Evolutionary conservation across 2,329 filamentous ascomycete species (phyloP).

Genomic region (Phialocephala sp.): DNA sequence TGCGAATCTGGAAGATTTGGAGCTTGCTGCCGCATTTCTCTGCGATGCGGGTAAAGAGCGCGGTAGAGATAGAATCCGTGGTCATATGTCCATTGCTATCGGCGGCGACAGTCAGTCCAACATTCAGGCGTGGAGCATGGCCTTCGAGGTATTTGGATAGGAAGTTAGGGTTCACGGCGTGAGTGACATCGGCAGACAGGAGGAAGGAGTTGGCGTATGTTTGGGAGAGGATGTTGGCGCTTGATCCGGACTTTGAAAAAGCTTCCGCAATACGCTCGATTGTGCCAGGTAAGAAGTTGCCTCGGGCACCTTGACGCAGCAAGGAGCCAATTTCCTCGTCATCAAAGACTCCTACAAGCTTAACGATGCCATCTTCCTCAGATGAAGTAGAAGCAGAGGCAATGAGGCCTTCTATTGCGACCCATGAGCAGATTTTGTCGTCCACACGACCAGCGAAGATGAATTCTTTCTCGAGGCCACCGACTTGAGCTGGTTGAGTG

Average conservation of each 20-base stretch:
- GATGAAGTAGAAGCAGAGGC: conserved; percentile 64
- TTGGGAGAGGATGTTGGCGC: conserved; percentile 71
- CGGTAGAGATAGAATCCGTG: conserved; percentile 84
- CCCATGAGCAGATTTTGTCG: conserved; percentile 96
- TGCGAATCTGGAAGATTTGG: conserved; percentile 93
- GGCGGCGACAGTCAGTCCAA: conserved; percentile 78
- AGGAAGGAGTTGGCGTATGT: conserved; percentile 94
- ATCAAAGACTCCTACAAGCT: conserved; percentile 93
- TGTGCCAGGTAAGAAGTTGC: conserved; percentile 84
- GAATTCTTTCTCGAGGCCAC: conserved; percentile 88
- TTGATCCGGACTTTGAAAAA: conserved; percentile 54
- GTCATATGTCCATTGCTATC: conserved; percentile 97
- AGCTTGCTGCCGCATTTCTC: conserved; percentile 73
- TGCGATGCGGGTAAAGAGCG: conserved; percentile 79
- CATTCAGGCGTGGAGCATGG: conserved; percentile 87
- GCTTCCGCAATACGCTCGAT: conserved; percentile 83
- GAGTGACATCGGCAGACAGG: conserved; percentile 89
- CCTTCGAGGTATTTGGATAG: conserved; percentile 79
- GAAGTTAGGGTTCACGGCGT: conserved; percentile 96
- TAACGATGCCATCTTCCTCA: conserved; percentile 72
- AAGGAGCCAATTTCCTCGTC: conserved; percentile 95
- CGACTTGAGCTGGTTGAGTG: conserved; percentile 80
- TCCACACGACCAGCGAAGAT: conserved; percentile 96
- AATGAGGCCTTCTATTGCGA: conserved; percentile 83
- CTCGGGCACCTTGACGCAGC: conserved; percentile 85